Percentiles rank a stretch among this genome's conserved stretches.
These are phyloP conservation scores for Massospora cicadina DNA, from an alignment of 371 early-diverging fungal species.

Conservation along the genomic window DNA sequence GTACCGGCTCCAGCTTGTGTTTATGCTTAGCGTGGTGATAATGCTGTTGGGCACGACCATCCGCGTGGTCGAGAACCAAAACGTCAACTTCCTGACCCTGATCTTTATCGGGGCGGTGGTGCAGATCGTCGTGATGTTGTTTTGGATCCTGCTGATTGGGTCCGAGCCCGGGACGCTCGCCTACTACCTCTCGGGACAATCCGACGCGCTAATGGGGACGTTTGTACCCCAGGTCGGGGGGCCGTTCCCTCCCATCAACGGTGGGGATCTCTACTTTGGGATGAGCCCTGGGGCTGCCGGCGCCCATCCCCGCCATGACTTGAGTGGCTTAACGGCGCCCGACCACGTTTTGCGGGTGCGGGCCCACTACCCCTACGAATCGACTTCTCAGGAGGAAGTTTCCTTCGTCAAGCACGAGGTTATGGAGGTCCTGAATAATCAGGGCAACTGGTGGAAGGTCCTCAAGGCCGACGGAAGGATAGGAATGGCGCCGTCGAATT, in stretches of 20 bases:
- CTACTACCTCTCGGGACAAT: constrained; percentile 6
- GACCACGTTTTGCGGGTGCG: background rate
- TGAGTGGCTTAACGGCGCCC: background rate
- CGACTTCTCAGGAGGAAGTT: constrained; percentile 73
- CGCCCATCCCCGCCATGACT: background rate
- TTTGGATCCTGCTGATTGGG: constrained; percentile 8
- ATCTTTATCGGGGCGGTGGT: constrained; percentile 1
- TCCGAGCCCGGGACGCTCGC: constrained; percentile 5
- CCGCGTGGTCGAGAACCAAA: background rate
- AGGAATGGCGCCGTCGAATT: constrained; percentile 91
- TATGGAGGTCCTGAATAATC: constrained; percentile 68
- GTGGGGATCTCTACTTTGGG: background rate
- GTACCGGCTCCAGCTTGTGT: constrained; percentile 2
- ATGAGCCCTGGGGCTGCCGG: background rate
- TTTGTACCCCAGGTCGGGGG: background rate
- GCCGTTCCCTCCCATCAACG: background rate
- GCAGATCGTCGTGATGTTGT: constrained; percentile 6
- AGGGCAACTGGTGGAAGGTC: constrained; percentile 95
- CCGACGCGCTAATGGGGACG: background rate
- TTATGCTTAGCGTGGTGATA: background rate
- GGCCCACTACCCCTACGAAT: constrained; percentile 2
- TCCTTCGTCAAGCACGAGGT: constrained; percentile 74
- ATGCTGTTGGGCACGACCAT: constrained; percentile 5
- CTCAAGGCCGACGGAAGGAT: constrained; percentile 53
- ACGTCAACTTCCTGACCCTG: background rate